Evolutionary conservation across 2,329 filamentous ascomycete species (phyloP), one percentile per base, ranked within the genome.

Genomic region (Fusarium cicatricum): DNA sequence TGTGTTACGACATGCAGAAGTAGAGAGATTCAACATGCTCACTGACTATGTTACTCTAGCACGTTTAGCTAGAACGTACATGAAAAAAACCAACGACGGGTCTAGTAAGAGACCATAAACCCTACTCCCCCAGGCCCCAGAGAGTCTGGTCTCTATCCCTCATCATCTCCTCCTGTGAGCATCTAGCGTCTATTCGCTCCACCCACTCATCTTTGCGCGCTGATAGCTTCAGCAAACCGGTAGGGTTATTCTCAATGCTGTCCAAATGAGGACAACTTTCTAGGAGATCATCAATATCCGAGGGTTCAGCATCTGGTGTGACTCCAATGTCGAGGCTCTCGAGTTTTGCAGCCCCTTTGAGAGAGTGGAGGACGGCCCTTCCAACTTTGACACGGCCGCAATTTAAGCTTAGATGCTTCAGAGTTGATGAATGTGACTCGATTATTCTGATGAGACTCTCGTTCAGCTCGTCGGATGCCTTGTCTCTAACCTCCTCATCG

Each of bases 231-330:
- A 31, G 15, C 1, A 2, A 7, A 7, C 1, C n/a, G n/a, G n/a
- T n/a, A n/a, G n/a, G n/a, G n/a, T n/a, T n/a, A n/a, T n/a, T 1
- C 9, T 12, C 12, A 10, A 34, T 4, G 3, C 11, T 4, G 5
- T 11, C 2, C 21, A 57, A 15, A 2, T 40, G 0, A 4, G 15
- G 38, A 11, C 44, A 56, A 2, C 9, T 4, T 6, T 44, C 44
- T 14, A 56, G n/a, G 1, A 56, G 23, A 1, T 17, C 7, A 10
- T 57, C 54, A 6, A 56, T 11, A 19, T 44, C 23, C 10, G 4
- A 12, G 3, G 15, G 23, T 10, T 32, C 2, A 14, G 16, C 5
- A 8, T 11, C n/a, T 6, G 31, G 9, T 6, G 31, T 3, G 17
- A 16, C 0, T 10, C 2, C 5, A 7, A 56, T 4, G 1, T 4